These are phyloP conservation scores for Trichoderma harzianum DNA, from an alignment of 2,329 filamentous ascomycete genomes.

Conservation along the genomic window DNA sequence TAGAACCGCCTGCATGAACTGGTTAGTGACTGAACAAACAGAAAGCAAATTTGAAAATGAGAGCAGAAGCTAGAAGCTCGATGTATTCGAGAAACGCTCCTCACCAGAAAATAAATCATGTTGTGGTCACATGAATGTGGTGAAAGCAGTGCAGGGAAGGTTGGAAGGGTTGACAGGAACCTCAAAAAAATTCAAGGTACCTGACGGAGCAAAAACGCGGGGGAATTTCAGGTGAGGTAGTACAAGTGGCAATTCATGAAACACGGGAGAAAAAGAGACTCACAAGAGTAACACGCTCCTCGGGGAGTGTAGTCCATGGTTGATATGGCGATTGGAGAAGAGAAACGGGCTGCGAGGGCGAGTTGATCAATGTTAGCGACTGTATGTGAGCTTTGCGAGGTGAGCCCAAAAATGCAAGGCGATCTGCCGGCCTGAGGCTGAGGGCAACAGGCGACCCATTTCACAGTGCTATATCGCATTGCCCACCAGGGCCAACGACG, in stretches of 20 bases:
- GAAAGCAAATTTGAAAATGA: not conserved
- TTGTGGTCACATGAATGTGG: not conserved
- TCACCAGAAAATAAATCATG: not conserved
- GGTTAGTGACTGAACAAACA: slow-evolving; percentile 17
- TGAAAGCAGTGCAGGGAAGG: not conserved
- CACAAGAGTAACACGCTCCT: slow-evolving; percentile 52
- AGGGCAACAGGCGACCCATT: slow-evolving; percentile 15
- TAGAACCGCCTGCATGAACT: slow-evolving; percentile 60
- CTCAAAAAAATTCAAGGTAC: slow-evolving; percentile 12
- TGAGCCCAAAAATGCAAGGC: not conserved
- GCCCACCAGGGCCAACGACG: not conserved
- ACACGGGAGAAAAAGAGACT: slow-evolving; percentile 28
- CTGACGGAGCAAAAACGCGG: slow-evolving; percentile 11
- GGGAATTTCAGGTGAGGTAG: slow-evolving; percentile 6
- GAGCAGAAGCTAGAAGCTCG: not conserved
- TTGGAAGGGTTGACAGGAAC: not conserved
- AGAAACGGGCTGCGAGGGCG: not conserved
- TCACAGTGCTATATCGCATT: not conserved
- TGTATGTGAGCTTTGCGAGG: not conserved
- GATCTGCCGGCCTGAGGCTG: slow-evolving; percentile 9
- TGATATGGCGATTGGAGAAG: slow-evolving; percentile 9
- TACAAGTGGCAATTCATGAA: slow-evolving; percentile 10
- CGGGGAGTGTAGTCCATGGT: slow-evolving; percentile 43
- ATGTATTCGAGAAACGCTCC: not conserved
- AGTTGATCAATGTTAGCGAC: slow-evolving; percentile 1